Evolutionary conservation across 2,329 filamentous ascomycete genomes (phyloP).

Genomic region (Neonectria faginata): DNA sequence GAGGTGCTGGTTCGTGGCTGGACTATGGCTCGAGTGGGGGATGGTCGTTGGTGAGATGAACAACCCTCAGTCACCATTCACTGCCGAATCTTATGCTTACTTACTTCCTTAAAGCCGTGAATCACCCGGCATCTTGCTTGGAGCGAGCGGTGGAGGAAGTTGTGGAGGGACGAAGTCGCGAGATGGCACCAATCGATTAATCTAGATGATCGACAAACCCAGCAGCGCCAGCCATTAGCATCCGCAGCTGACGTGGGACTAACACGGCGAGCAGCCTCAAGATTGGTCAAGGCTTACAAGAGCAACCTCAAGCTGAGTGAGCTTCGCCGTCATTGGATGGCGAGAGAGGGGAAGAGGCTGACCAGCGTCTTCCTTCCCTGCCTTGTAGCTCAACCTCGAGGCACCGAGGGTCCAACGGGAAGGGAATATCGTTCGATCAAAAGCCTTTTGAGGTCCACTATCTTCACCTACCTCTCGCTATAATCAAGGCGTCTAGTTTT

Average conservation of each 20-base stretch:
- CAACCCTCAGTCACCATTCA: background rate
- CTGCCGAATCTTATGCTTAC: background rate
- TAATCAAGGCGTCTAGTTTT: background rate
- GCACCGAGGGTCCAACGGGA: background rate
- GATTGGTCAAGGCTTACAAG: background rate
- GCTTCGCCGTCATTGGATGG: slow-evolving; percentile 3
- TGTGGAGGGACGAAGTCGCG: background rate
- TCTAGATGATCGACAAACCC: background rate
- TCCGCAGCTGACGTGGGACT: background rate
- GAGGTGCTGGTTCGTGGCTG: background rate
- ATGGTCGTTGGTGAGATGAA: background rate
- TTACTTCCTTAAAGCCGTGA: slow-evolving; percentile 2
- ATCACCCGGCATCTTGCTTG: slow-evolving; percentile 15
- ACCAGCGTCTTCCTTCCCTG: background rate
- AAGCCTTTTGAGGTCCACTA: too few relatives aligned
- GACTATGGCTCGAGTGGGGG: background rate
- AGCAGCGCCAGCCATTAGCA: background rate
- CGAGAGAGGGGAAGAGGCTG: background rate
- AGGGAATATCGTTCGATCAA: background rate
- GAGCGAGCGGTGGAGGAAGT: slow-evolving; percentile 7
- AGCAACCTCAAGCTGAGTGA: background rate
- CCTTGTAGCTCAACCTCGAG: background rate
- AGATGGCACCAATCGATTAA: background rate
- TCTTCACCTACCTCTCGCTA: too few relatives aligned
- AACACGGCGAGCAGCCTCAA: background rate